phyloP scores from a whole-genome alignment of 176 grass and related monocot species.

The Aegilops longissima region DNA sequence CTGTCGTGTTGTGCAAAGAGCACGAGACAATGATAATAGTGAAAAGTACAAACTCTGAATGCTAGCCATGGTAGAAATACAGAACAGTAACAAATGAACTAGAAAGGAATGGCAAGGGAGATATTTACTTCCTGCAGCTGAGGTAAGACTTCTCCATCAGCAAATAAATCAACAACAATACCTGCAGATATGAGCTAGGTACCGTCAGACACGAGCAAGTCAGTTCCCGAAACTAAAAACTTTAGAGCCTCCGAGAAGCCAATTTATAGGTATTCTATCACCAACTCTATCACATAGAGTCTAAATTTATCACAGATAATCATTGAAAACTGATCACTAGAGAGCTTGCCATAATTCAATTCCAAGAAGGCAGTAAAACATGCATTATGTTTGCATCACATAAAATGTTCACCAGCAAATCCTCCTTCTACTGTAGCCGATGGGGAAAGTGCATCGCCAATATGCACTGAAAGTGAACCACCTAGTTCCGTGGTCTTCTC shows the following conservation, averaged over 20 bases:
- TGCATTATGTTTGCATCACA: conserved; percentile 22
- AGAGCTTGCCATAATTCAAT: neutral
- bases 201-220: neutral
- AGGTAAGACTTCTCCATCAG: conserved; percentile 74
- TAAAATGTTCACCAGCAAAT: conserved; percentile 70
- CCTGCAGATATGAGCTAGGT: conserved; percentile 45
- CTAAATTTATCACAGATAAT: neutral
- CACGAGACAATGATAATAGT: neutral
- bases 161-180: conserved; percentile 91
- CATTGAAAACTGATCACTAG: neutral
- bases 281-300: neutral
- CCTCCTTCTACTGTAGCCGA: conserved; percentile 73
- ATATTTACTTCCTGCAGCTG: conserved; percentile 70
- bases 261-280: neutral
- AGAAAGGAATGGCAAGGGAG: neutral
- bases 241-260: neutral
- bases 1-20: neutral
- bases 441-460: conserved; percentile 90
- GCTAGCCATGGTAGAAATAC: neutral
- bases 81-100: conserved; percentile 2
- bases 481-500: conserved; percentile 70
- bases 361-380: neutral
- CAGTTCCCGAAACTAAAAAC: neutral
- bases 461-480: conserved; percentile 69
- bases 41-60: neutral